A percentile compares a stretch with the other conserved stretches of the same genome.
These are phyloP conservation scores for Helminthosporium solani DNA, from an alignment of 2,329 filamentous ascomycete species.

Conservation along the genomic window DNA sequence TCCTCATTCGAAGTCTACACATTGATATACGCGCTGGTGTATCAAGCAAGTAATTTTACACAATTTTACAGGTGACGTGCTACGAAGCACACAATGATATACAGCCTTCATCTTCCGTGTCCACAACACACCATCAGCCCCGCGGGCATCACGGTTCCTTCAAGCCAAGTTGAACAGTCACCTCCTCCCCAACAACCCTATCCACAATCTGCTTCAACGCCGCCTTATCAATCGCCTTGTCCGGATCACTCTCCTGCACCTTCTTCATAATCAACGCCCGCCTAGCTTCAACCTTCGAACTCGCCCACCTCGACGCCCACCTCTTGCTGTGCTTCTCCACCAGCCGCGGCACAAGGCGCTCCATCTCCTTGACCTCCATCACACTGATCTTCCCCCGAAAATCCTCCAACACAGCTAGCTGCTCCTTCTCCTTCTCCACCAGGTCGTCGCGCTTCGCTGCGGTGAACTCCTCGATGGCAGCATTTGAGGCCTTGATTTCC, in stretches of 20 bases:
- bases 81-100: too few species aligned
- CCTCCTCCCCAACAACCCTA: slow-evolving; percentile 18
- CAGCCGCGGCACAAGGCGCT: slow-evolving; percentile 52
- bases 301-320: slow-evolving; percentile 52
- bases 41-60: too few species aligned
- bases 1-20: too few species aligned
- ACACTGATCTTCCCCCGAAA: slow-evolving; percentile 63
- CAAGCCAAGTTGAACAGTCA: background rate
- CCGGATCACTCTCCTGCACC: slow-evolving; percentile 56
- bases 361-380: slow-evolving; percentile 60
- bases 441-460: slow-evolving; percentile 66
- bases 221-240: slow-evolving; percentile 64
- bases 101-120: too few species aligned
- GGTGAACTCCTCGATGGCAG: slow-evolving; percentile 65
- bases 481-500: slow-evolving; percentile 58
- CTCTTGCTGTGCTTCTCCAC: slow-evolving; percentile 52
- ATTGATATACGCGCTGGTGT: too few species aligned
- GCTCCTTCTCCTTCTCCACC: slow-evolving; percentile 67
- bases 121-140: too few species aligned
- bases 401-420: slow-evolving; percentile 65
- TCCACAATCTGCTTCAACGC: slow-evolving; percentile 61
- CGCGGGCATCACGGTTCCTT: background rate
- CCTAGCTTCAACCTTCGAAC: slow-evolving; percentile 52
- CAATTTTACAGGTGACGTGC: too few species aligned
- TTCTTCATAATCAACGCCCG: slow-evolving; percentile 66